A percentile compares a stretch with the other conserved stretches of the same genome.
Conservation (phyloP, 164 flowering plant genomes). For the Kingdonia uniflora region DNA sequence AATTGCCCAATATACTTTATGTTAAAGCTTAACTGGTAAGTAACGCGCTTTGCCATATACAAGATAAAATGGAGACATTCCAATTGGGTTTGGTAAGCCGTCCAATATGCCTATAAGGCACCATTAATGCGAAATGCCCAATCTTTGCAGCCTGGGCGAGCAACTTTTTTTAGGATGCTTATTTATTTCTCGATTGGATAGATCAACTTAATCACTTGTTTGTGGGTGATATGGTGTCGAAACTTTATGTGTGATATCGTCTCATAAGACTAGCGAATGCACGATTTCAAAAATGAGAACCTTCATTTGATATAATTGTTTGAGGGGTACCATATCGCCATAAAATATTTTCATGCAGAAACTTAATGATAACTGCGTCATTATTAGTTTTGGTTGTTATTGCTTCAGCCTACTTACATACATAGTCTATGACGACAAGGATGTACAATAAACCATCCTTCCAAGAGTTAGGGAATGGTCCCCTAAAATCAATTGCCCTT, state of each 20-base stretch:
- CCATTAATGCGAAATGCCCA: not conserved
- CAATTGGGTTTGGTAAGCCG: not conserved
- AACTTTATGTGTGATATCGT: not conserved
- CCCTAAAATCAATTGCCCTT: not conserved
- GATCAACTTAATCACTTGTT: not conserved
- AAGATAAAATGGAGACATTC: not conserved
- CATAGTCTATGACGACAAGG: not conserved
- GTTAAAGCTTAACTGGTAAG: not conserved
- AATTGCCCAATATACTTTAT: not conserved
- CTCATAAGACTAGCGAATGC: not conserved
- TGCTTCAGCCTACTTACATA: not conserved
- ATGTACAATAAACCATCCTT: not conserved
- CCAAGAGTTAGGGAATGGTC: not conserved
- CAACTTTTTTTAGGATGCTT: not conserved
- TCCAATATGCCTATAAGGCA: not conserved
- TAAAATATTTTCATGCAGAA: not conserved
- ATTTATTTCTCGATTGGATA: not conserved
- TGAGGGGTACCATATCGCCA: not conserved
- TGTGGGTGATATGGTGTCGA: not conserved
- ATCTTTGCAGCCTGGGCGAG: not conserved
- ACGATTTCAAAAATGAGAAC: not conserved
- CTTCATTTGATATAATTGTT: not conserved
- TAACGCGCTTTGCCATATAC: not conserved
- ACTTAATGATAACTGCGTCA: not conserved
- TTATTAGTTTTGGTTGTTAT: not conserved